Conservation (phyloP, 768 basidiomycete genomes). For the Hericium rajendrae region DNA sequence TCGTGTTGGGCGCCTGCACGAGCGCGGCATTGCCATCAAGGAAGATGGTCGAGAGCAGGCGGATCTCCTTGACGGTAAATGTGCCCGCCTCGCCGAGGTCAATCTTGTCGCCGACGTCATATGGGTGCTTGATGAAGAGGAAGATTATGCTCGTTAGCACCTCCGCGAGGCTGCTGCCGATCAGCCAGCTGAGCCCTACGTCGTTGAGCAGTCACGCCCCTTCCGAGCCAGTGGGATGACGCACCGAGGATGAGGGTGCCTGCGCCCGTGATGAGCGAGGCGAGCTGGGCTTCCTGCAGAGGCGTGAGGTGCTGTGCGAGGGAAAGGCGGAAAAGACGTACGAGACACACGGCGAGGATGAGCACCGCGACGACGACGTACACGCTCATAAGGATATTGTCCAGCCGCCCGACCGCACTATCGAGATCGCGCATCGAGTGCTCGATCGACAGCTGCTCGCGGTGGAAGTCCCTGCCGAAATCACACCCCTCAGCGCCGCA, state of each 20-base stretch:
- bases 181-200: conserved; percentile 74
- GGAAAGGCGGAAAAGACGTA: conserved; percentile 23
- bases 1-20: conserved; percentile 66
- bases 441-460: conserved; percentile 77
- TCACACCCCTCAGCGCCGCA: not conserved
- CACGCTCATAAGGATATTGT: conserved; percentile 78
- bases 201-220: not conserved
- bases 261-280: conserved; percentile 66
- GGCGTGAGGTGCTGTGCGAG: conserved; percentile 2
- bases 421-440: conserved; percentile 86
- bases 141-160: conserved; percentile 83
- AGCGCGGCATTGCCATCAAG: conserved; percentile 45
- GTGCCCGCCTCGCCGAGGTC: conserved; percentile 30
- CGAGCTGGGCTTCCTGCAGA: conserved; percentile 58
- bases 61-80: conserved; percentile 84
- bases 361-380: conserved; percentile 62
- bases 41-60: conserved; percentile 70
- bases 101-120: conserved; percentile 75
- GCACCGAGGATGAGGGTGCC: conserved; percentile 48
- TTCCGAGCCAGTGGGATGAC: not conserved
- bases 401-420: conserved; percentile 77
- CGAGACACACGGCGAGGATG: conserved; percentile 79
- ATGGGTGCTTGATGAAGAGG: conserved; percentile 80
- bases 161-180: conserved; percentile 72
- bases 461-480: conserved; percentile 58